phyloP scores from a whole-genome alignment of 768 basidiomycete genomes.

The Trametes punicea region DNA sequence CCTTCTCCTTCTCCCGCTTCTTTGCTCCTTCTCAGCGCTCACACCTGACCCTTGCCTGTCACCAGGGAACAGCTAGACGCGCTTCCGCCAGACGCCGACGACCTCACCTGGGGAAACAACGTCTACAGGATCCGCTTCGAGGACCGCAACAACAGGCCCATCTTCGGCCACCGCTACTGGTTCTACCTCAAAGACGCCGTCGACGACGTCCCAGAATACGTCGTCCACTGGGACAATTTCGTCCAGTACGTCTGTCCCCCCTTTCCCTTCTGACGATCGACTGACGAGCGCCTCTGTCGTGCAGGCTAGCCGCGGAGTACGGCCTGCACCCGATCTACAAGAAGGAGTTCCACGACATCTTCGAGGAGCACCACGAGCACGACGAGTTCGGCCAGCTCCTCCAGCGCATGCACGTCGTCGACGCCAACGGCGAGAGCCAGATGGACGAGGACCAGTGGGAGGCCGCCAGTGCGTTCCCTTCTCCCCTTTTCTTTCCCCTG shows the following conservation, averaged over 20 bases:
- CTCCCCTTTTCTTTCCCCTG: background rate
- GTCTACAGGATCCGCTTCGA: conserved; percentile 91
- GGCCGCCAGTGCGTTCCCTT: conserved; percentile 80
- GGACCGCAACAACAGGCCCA: conserved; percentile 53
- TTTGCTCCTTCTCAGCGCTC: background rate
- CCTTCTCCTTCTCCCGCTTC: conserved; percentile 18
- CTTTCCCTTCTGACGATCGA: background rate
- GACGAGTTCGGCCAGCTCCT: conserved; percentile 81
- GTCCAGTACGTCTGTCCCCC: conserved; percentile 55
- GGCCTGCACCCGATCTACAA: conserved; percentile 71
- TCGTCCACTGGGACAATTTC: conserved; percentile 96
- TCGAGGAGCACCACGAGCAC: conserved; percentile 73
- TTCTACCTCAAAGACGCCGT: conserved; percentile 96
- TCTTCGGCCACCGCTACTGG: conserved; percentile 90
- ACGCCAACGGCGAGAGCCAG: conserved; percentile 77
- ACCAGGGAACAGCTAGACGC: conserved; percentile 67
- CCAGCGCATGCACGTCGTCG: conserved; percentile 88
- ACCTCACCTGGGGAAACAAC: conserved; percentile 84
- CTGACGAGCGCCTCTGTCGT: background rate
- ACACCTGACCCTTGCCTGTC: background rate
- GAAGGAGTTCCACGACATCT: conserved; percentile 89
- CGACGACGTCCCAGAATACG: conserved; percentile 94
- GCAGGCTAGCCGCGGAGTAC: conserved; percentile 82
- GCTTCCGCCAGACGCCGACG: conserved; percentile 60
- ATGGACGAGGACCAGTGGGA: conserved; percentile 98